Evolutionary conservation across 176 grass and related monocot species (phyloP), one percentile per base, ranked within the genome.

Genomic region (Paspalum notatum): DNA sequence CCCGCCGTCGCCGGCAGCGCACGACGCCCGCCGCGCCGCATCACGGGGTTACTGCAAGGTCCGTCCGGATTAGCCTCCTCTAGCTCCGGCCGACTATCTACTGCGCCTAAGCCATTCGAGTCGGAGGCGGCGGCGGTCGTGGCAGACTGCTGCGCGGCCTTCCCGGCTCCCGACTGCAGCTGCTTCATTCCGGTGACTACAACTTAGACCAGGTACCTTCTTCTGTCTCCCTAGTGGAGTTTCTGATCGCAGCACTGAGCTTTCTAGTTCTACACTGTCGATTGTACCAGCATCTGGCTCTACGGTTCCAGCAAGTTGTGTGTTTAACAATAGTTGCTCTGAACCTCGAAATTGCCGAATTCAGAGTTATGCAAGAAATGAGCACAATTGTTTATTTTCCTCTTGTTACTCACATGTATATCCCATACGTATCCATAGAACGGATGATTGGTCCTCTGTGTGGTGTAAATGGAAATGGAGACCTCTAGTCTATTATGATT

Each of bases 151-250:
- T 7, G 9, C 9, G 67, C 5, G 8, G 9, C 27, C 25, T 72
- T 14, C 15, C 48, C 13, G 0, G 17, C n/a, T 38, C 8, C 48
- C 26, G 26, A 53, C 24, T 9, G 48, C 16, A 12, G 16, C 4
- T 74, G 27, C 71, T 18, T 55, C 49, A 27, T 73, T 13, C 26
- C 17, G 70, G 70, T 73, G 16, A 73, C 2, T 54, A 72, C 15
- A 73, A 5, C 9, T 39, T n/a, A 38, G 2, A 9, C 21, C n/a
- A 53, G 13, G 3, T 39, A 40, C 5, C 49, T 37, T 72, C 15
- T 26, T 32, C 37, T 39, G 47, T 38, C 17, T 39, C 16, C 12
- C 25, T 67, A 20, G 5, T 67, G 26, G 26, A 20, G 49, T 32
- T 72, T 54, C 70, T 37, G 49, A 53, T 37, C n/a, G 8, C 39